Conservation (phyloP, 371 early-diverging fungal genomes). For the Rhizopus arrhizus region DNA sequence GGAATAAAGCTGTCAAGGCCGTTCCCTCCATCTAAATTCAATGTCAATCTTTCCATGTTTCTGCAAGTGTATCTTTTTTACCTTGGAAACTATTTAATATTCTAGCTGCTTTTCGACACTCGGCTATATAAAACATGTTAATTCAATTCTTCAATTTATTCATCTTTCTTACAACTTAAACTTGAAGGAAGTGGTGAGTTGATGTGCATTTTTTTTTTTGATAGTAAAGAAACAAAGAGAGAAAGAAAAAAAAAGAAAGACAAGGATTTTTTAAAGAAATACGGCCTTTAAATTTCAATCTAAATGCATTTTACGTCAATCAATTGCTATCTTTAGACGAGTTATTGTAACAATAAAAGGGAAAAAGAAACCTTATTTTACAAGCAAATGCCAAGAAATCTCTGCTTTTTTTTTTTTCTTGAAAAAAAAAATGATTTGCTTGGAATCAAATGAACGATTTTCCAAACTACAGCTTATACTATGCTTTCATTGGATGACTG, state of each 20-base stretch:
- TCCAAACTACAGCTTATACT: no score
- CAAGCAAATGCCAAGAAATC: background rate
- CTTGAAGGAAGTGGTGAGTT: conserved; percentile 46
- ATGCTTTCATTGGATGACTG: no score
- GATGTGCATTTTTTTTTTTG: conserved; percentile 14
- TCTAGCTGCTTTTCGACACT: conserved; percentile 62
- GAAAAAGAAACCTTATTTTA: no score
- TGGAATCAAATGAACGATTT: no score
- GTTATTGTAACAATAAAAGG: background rate
- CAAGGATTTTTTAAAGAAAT: background rate
- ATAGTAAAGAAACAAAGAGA: background rate
- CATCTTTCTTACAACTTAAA: conserved; percentile 33
- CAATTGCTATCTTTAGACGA: background rate
- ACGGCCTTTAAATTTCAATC: background rate
- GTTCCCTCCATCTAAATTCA: conserved; percentile 38
- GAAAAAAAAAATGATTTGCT: no score
- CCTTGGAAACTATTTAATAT: conserved; percentile 61
- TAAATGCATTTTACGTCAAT: background rate
- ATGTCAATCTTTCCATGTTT: background rate
- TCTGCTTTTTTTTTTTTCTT: no score
- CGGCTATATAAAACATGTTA: conserved; percentile 23
- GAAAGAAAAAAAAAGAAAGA: background rate
- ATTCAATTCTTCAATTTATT: background rate
- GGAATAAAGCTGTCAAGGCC: conserved; percentile 67
- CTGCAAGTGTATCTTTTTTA: conserved; percentile 9